Evolutionary conservation across 768 basidiomycete species (phyloP), one percentile per base, ranked within the genome.

Genomic region (Psilocybe subaeruginosa): DNA sequence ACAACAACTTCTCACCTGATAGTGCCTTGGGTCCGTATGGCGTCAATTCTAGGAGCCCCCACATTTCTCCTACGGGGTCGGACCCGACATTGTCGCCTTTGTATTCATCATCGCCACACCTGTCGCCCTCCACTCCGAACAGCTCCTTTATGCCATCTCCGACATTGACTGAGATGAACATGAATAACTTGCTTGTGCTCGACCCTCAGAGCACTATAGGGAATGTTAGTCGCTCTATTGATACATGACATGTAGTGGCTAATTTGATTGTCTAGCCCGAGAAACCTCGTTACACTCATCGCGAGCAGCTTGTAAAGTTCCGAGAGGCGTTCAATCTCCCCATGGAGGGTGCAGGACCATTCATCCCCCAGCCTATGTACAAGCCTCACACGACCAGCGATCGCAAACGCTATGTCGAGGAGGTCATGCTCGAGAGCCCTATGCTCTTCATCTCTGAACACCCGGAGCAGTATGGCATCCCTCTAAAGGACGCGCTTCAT

Each of bases 371-470:
- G 70, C 74, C 66, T 31, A 86, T 89, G 73, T 93, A 92, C 69
- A 84, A 84, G 64, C 91, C 91, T 1, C 87, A 90, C 68, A 92
- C 91, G 3, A 86, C 85, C 56, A 90, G 88, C 60, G 91, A 92
- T 72, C 82, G 85, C 39, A 85, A 86, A 41, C 87, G 91, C 19
- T 93, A 92, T 64, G 90, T 92, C 27, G 87, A 86, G 59, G 87
- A 91, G 54, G 85, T 88, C 43, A 69, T 80, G 1, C 77, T 92
- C 49, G 85, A 88, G 65, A 70, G 71, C 3, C 89, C 90, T 1
- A 85, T 92, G 62, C 81, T 83, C 65, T 92, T 92, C 70, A 78
- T 73, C 70, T 79, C 79, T 61, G 76, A 83, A 23, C 73, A 78
- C 55, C 83, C 87, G 5, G 70, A 73, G 1, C 85, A 85, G 64